Evolutionary conservation across 2,329 filamentous ascomycete species (phyloP).

Genomic region (Elsinoe perseae): DNA sequence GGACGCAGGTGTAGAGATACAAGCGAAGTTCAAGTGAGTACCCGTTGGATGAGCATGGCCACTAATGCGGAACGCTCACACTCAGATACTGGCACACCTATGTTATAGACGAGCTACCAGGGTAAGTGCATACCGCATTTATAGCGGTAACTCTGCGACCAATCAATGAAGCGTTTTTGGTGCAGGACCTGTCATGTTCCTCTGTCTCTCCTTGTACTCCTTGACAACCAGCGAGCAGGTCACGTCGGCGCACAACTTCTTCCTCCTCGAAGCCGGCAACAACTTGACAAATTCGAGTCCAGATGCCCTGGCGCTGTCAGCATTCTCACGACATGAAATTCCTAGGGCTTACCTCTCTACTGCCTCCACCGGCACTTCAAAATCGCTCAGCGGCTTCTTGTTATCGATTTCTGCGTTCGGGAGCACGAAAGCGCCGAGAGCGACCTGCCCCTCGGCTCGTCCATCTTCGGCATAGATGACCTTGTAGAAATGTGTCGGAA

Average conservation of each 20-base stretch:
- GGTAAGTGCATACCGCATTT: no score
- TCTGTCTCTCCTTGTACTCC: constrained; percentile 62
- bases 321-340: no score
- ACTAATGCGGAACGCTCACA: no score
- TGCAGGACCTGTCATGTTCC: constrained; percentile 31
- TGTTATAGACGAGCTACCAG: no score
- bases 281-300: constrained; percentile 84
- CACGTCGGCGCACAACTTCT: constrained; percentile 78
- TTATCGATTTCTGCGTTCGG: constrained; percentile 88
- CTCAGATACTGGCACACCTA: no score
- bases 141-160: no score
- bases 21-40: no score
- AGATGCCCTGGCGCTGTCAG: constrained; percentile 52
- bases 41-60: no score
- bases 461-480: constrained; percentile 94
- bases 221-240: constrained; percentile 73
- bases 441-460: constrained; percentile 59
- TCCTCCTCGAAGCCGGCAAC: constrained; percentile 64
- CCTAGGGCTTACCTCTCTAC: constrained; percentile 57
- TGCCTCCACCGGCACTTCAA: constrained; percentile 89
- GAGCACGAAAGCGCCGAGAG: constrained; percentile 87
- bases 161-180: constrained; percentile 18
- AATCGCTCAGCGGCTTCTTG: constrained; percentile 76
- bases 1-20: no score
- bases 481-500: constrained; percentile 99